These are phyloP conservation scores for Datura wrightii DNA, from an alignment of 257 asterid species.

Conservation along the genomic window DNA sequence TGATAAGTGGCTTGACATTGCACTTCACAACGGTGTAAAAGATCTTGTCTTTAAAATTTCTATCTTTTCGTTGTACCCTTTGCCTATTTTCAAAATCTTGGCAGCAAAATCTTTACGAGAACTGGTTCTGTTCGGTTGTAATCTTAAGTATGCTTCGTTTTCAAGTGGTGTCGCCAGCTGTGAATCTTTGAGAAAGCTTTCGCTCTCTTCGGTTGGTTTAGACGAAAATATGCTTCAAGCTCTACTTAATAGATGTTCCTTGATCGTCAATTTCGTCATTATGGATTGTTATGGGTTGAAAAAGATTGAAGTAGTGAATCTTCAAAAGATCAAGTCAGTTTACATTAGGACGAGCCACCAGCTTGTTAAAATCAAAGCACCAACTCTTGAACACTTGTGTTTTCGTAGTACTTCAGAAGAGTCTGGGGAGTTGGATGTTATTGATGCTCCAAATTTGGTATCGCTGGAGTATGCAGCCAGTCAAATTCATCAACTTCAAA, in stretches of 20 bases:
- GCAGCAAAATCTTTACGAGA: neutral
- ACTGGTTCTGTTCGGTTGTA: neutral
- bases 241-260: neutral
- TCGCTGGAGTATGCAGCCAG: neutral
- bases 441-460: neutral
- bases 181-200: neutral
- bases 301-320: neutral
- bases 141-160: neutral
- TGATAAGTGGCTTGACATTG: neutral
- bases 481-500: neutral
- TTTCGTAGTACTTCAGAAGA: neutral
- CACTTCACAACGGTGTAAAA: neutral
- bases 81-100: neutral
- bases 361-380: neutral
- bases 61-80: neutral
- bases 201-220: neutral
- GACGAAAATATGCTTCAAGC: neutral
- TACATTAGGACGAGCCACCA: neutral
- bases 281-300: neutral
- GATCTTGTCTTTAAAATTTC: neutral
- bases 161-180: neutral
- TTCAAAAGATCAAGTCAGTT: neutral
- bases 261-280: neutral
- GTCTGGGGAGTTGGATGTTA: neutral
- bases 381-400: neutral